Evolutionary conservation across 768 basidiomycete genomes (phyloP).

Genomic region (Kwoniella shandongensis): DNA sequence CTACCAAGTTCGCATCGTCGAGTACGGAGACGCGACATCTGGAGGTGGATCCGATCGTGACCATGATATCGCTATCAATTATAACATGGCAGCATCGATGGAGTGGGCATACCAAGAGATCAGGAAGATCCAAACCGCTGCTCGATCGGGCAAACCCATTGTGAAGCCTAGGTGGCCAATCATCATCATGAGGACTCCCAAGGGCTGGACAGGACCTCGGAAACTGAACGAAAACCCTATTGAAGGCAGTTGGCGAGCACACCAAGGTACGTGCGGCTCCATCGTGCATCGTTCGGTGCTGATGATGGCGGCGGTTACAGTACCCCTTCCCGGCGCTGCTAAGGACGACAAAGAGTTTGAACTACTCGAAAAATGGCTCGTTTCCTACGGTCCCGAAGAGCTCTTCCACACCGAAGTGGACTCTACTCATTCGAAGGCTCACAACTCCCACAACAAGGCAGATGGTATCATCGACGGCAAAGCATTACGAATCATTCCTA

Average conservation of each 20-base stretch:
- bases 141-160: conserved; percentile 72
- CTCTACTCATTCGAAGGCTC: conserved; percentile 25
- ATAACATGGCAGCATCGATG: conserved; percentile 75
- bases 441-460: conserved; percentile 31
- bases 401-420: conserved; percentile 60
- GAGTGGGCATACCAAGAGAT: conserved; percentile 67
- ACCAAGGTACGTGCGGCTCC: conserved; percentile 59
- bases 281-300: background rate
- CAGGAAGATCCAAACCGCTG: conserved; percentile 71
- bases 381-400: conserved; percentile 67
- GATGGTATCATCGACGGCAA: conserved; percentile 40
- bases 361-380: conserved; percentile 70
- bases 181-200: conserved; percentile 80
- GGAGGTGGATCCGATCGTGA: conserved; percentile 56
- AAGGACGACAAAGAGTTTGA: conserved; percentile 65
- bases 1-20: conserved; percentile 83
- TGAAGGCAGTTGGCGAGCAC: conserved; percentile 78
- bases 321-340: conserved; percentile 74
- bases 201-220: conserved; percentile 73
- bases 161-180: conserved; percentile 90
- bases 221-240: conserved; percentile 67
- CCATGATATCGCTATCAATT: conserved; percentile 59
- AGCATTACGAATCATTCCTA: conserved; percentile 50
- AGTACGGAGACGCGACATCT: conserved; percentile 57
- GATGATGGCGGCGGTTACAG: conserved; percentile 41